phyloP scores from a whole-genome alignment of 306 rosid species.

The Cucurbita maxima region DNA sequence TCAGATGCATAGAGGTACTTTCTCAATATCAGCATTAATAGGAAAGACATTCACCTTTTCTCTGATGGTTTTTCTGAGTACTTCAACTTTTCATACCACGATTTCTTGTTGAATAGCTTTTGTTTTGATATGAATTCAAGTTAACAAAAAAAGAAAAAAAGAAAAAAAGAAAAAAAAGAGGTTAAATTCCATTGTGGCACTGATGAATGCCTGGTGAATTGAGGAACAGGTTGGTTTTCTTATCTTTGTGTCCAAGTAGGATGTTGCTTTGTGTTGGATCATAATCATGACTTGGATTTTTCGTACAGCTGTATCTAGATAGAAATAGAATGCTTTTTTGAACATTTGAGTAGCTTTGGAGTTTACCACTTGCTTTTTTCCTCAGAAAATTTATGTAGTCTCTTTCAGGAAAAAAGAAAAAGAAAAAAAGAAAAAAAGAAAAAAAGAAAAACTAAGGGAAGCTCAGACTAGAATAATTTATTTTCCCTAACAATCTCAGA shows the following conservation, averaged over 20 bases:
- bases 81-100: constrained; percentile 3
- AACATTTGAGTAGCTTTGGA: constrained; percentile 61
- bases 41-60: neutral
- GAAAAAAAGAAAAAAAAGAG: neutral
- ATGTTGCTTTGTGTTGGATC: constrained; percentile 60
- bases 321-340: constrained; percentile 12
- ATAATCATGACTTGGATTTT: constrained; percentile 27
- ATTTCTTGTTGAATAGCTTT: constrained; percentile 1
- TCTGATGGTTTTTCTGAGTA: neutral
- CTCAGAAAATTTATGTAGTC: constrained; percentile 10
- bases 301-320: constrained; percentile 29
- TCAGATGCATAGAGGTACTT: constrained; percentile 4
- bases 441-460: neutral
- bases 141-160: neutral
- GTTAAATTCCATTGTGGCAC: constrained; percentile 6
- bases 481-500: neutral
- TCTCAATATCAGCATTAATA: neutral
- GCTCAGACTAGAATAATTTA: neutral
- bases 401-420: neutral
- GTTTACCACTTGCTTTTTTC: constrained; percentile 30
- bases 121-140: neutral
- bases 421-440: neutral
- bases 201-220: constrained; percentile 21
- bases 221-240: constrained; percentile 52
- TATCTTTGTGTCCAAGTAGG: constrained; percentile 72